Evolutionary conservation across 805 yeast genomes (phyloP), one percentile per base, ranked within the genome.

Genomic region (Candida ficus): DNA sequence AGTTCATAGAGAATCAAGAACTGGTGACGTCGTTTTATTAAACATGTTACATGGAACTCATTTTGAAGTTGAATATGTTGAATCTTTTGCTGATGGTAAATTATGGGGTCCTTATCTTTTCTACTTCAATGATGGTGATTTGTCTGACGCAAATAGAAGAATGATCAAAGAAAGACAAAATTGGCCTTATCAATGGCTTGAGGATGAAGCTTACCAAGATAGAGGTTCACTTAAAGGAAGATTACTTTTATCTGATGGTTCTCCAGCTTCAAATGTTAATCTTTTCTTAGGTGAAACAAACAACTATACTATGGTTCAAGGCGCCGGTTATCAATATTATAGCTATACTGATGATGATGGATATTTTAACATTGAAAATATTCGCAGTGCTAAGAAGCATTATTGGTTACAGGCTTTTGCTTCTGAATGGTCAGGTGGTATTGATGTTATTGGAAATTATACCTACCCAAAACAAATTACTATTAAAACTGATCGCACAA

Each of bases 31-130:
- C 21, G 39, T 36, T 13, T 14, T 36, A n/a, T 22, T 36, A 5
- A 36, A 36, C n/a, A 36, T 36, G 39, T 17, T 36, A 17, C 39
- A 36, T 29, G 39, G 39, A 22, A 36, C 39, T n/a, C 39, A 36
- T 23, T 36, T 36, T 14, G 39, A 36, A 18, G 33, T 36, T 17
- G 29, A 36, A 23, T 13, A 28, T 14, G 34, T n/a, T 21, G 39
- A 36, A 23, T 6, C 12, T 21, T 36, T 36, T 10, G 12, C 7
- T 5, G 39, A 36, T 16, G 39, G 39, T 11, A 36, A 36, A 23
- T 29, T 29, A 12, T 36, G 39, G 39, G 39, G 39, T 21, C 39
- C 39, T 25, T 36, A 19, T 25, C 28, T 36, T 13, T 36, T 19
- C 20, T 36, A 36, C 12, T 36, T 36, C 29, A 36, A 36, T 17